Evolutionary conservation across 345 rosid genomes (phyloP).

Genomic region (Citrus reticulata): DNA sequence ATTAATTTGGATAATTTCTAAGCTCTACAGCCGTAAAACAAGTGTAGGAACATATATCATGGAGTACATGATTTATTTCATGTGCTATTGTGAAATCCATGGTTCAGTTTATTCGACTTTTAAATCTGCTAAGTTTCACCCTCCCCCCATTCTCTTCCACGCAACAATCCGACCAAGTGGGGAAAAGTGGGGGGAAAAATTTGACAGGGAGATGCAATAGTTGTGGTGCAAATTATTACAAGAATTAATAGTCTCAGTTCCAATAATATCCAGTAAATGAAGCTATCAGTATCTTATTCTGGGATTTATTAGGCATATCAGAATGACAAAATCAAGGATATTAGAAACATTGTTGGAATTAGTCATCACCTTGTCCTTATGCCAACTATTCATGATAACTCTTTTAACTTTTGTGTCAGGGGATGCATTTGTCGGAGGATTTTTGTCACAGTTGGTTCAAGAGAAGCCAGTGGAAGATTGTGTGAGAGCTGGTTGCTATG

Average conservation of each 20-base stretch:
- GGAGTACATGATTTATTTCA: not conserved
- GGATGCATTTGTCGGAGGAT: conserved; percentile 86
- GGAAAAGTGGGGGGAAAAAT: not conserved
- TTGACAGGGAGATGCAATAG: not conserved
- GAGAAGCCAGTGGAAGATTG: conserved; percentile 75
- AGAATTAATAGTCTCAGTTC: not conserved
- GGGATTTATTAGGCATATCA: not conserved
- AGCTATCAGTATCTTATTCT: not conserved
- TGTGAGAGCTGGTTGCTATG: conserved; percentile 80
- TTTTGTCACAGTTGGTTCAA: conserved; percentile 77
- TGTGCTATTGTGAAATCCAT: not conserved
- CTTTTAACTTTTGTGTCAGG: conserved; percentile 32
- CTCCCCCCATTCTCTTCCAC: not conserved
- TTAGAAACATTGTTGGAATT: not conserved
- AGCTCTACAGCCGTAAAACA: not conserved
- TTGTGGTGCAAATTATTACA: not conserved
- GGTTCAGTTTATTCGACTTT: not conserved
- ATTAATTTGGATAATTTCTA: not conserved
- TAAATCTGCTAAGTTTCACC: not conserved
- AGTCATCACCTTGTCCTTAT: not conserved
- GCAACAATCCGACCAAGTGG: not conserved
- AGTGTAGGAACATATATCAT: not conserved
- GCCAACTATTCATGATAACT: not conserved
- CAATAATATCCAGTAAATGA: not conserved
- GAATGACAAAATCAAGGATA: not conserved